Evolutionary conservation across 306 rosid genomes (phyloP).

Genomic region (Acmispon strigosus): DNA sequence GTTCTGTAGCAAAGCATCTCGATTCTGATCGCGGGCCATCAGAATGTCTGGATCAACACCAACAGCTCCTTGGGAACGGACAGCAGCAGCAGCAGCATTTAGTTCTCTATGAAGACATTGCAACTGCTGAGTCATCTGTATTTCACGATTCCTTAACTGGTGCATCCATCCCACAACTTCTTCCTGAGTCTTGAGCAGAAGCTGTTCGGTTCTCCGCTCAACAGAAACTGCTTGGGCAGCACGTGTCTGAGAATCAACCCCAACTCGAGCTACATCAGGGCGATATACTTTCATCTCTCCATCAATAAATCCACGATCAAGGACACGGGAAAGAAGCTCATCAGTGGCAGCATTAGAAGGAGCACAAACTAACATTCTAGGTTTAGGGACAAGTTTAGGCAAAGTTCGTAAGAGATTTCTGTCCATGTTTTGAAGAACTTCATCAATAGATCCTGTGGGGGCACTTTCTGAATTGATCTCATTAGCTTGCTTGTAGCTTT

Average conservation of each 20-base stretch:
- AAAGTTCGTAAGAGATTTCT: constrained; percentile 89
- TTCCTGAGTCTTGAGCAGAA: constrained; percentile 73
- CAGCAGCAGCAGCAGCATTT: constrained; percentile 80
- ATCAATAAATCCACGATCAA: constrained; percentile 94
- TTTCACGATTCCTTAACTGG: constrained; percentile 74
- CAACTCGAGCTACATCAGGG: constrained; percentile 98
- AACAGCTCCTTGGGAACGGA: constrained; percentile 93
- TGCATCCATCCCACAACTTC: constrained; percentile 91
- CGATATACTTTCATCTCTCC: constrained; percentile 99
- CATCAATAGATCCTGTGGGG: constrained; percentile 82
- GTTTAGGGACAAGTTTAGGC: constrained; percentile 93
- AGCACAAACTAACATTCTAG: constrained; percentile 98
- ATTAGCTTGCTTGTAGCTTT: constrained; percentile 90
- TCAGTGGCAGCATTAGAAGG: constrained; percentile 99
- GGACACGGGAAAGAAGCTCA: constrained; percentile 98
- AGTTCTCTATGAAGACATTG: constrained; percentile 79
- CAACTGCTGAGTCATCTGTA: constrained; percentile 70
- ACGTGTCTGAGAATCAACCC: constrained; percentile 97
- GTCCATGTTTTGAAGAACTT: constrained; percentile 97
- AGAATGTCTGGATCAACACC: constrained; percentile 96
- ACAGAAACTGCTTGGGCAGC: constrained; percentile 99
- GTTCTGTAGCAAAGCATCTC: constrained; percentile 76
- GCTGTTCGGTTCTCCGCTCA: constrained; percentile 98
- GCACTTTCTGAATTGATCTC: constrained; percentile 68
- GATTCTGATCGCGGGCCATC: constrained; percentile 81